Evolutionary conservation across 257 asterid genomes (phyloP), one percentile per base, ranked within the genome.

Genomic region (Echium plantagineum): DNA sequence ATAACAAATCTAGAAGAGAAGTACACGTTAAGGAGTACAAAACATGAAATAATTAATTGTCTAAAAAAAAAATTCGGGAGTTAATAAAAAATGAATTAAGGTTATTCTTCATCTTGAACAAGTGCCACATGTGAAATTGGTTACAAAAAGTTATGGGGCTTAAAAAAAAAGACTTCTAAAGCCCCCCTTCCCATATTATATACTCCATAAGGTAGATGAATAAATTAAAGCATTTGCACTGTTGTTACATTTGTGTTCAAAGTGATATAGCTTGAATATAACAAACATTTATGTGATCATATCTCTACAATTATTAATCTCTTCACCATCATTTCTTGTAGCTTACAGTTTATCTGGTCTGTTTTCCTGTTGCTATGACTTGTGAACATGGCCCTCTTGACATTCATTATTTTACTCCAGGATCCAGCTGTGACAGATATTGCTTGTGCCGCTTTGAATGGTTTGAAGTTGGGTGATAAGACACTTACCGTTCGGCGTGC

Each of bases 361-460:
- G 17, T 42, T 42, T 35, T 12, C 12, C 49, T 42, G 49, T 42
- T 42, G 49, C 9, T 38, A 15, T 42, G 16, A 42, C 49, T 42
- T 53, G 15, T 53, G 21, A 20, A 55, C 7, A 17, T 55, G 38
- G 16, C 60, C 60, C 15, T 21, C 22, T 53, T 21, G 17, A 56
- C 42, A 13, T 5, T 56, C 60, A 24, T 9, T 21, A 22, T 5
- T 22, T 56, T 32, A 56, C 54, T 70, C 69, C 84, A 83, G 69
- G 99, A 93, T 71, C 71, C 87, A 55, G 80, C 97, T 7, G 97
- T 93, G 52, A 93, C 97, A 22, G 97, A 93, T 76, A 86, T 89
- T 74, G 97, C 99, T 55, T 93, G 99, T 73, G 91, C 94, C 57
- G 96, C 97, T 71, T 94, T 93, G 48, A 93, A 93, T 71, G 99